A percentile compares a stretch with the other conserved stretches of the same genome.
Conservation (phyloP, 768 basidiomycete genomes). For the Leucosporidium yakuticum region DNA sequence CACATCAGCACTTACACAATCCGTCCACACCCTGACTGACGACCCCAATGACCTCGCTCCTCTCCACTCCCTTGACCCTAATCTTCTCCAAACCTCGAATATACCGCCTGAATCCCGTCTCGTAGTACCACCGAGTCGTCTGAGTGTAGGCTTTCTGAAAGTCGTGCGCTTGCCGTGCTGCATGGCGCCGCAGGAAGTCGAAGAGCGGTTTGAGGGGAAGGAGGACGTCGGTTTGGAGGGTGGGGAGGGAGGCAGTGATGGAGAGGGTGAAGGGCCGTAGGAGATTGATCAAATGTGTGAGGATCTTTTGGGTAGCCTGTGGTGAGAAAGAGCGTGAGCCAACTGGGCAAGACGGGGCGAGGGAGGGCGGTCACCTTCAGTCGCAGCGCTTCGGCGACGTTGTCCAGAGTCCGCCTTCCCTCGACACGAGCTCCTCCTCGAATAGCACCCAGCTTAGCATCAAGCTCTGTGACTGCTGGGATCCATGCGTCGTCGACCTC, state of each 20-base stretch:
- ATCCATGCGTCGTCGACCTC: slow-evolving; percentile 87
- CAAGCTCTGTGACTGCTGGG: slow-evolving; percentile 69
- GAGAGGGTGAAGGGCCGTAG: slow-evolving; percentile 74
- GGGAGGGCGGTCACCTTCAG: slow-evolving; percentile 60
- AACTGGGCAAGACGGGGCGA: slow-evolving; percentile 1
- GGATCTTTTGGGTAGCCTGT: slow-evolving; percentile 83
- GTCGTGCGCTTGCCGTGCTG: slow-evolving; percentile 72
- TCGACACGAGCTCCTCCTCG: slow-evolving; percentile 73
- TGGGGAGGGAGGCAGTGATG: slow-evolving; percentile 85
- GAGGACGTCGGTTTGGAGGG: slow-evolving; percentile 79
- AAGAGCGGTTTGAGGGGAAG: slow-evolving; percentile 76
- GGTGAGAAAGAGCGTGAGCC: neutral
- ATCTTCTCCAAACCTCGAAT: slow-evolving; percentile 71
- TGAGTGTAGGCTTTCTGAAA: slow-evolving; percentile 78
- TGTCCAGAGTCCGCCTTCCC: slow-evolving; percentile 72
- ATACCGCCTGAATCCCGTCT: slow-evolving; percentile 90
- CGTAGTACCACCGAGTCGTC: slow-evolving; percentile 82
- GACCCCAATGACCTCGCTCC: slow-evolving; percentile 26
- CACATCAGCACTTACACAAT: too few species aligned
- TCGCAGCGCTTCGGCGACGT: slow-evolving; percentile 77
- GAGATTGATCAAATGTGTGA: slow-evolving; percentile 73
- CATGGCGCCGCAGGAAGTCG: slow-evolving; percentile 76
- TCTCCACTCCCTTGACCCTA: slow-evolving; percentile 51
- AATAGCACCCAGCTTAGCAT: slow-evolving; percentile 62
- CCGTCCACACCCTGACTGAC: neutral